phyloP scores from a whole-genome alignment of 805 yeast species.

The Candida chauliodis region DNA sequence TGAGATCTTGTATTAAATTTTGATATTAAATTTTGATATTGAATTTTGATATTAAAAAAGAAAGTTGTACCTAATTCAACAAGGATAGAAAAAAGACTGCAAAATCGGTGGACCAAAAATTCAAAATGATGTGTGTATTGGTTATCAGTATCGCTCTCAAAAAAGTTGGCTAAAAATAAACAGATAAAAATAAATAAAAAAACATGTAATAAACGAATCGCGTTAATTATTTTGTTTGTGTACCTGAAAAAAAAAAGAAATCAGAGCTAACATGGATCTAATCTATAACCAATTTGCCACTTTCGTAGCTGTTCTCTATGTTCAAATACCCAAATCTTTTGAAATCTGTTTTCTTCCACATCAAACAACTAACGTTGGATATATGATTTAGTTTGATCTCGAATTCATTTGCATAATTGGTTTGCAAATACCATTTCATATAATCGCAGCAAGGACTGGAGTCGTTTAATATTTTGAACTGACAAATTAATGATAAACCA shows the following conservation, averaged over 20 bases:
- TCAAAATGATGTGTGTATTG: no score
- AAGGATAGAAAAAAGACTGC: no score
- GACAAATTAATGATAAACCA: constrained; percentile 12
- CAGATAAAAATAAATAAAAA: no score
- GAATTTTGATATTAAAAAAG: no score
- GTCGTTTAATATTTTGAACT: constrained; percentile 2
- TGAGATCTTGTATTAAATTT: neutral
- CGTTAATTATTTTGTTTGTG: no score
- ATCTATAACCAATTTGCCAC: neutral
- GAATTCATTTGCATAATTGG: constrained; percentile 8
- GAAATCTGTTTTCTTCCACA: neutral
- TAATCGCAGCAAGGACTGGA: constrained; percentile 27
- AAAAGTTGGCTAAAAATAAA: no score
- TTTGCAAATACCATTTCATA: constrained; percentile 15
- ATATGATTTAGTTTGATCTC: neutral
- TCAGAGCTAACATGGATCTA: neutral
- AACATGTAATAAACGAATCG: no score
- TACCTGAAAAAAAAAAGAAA: no score
- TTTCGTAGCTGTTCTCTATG: neutral
- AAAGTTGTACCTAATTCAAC: no score
- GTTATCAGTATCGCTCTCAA: no score
- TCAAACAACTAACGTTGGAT: neutral
- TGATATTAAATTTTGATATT: no score
- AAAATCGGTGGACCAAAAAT: no score
- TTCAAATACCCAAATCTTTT: neutral